Evolutionary conservation across 2,329 filamentous ascomycete species (phyloP).

Genomic region (Cladosporium colombiae): DNA sequence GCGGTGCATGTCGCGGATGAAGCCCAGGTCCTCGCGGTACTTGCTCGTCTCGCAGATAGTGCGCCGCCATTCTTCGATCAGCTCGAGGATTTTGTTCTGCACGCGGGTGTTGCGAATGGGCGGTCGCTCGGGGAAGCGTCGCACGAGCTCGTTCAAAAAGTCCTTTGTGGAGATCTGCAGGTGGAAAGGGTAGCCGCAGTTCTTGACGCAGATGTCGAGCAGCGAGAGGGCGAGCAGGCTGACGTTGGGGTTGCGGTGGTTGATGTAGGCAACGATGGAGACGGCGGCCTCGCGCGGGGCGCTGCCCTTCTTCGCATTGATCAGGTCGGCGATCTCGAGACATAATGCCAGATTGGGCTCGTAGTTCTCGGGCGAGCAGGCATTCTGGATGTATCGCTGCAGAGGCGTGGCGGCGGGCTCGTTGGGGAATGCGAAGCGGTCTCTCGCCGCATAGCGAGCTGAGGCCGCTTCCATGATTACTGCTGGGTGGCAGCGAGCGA

Average conservation of each 20-base stretch:
- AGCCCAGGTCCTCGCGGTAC: conserved; percentile 95
- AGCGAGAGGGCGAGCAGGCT: conserved; percentile 83
- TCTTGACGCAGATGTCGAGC: conserved; percentile 98
- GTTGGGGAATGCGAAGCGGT: conserved; percentile 84
- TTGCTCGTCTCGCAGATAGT: conserved; percentile 98
- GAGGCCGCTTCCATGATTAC: conserved; percentile 81
- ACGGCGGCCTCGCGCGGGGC: conserved; percentile 93
- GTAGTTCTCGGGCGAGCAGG: conserved; percentile 95
- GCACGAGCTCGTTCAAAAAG: conserved; percentile 96
- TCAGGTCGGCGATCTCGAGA: conserved; percentile 92
- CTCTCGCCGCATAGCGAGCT: conserved; percentile 89
- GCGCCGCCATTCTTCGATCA: conserved; percentile 96
- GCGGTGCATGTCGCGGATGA: conserved; percentile 96
- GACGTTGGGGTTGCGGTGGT: conserved; percentile 95
- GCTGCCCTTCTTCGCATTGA: conserved; percentile 96
- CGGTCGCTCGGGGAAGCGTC: conserved; percentile 91
- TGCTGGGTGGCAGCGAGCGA: not conserved
- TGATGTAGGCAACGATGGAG: conserved; percentile 90
- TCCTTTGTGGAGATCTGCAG: conserved; percentile 98
- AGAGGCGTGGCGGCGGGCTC: conserved; percentile 80
- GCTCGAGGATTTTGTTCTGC: conserved; percentile 88
- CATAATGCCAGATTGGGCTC: conserved; percentile 96
- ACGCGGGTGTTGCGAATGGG: conserved; percentile 83
- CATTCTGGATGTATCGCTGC: conserved; percentile 92
- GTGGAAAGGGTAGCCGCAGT: conserved; percentile 98